These are phyloP conservation scores for Syzygium grande DNA, from an alignment of 345 rosid genomes.

Conservation along the genomic window DNA sequence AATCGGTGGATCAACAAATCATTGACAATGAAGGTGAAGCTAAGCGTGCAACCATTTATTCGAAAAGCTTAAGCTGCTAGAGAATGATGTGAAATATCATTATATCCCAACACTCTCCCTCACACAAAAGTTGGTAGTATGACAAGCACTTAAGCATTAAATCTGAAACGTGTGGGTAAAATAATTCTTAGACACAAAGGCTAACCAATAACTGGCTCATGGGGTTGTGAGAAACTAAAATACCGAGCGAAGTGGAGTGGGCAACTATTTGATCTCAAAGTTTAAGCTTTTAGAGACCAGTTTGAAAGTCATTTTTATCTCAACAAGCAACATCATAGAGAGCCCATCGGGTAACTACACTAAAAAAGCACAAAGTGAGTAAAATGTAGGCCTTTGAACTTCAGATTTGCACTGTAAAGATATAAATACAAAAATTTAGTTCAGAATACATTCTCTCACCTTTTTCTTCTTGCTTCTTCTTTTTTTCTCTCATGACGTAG, in stretches of 20 bases:
- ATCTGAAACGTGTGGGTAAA: background rate
- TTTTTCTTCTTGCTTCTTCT: slow-evolving; percentile 92
- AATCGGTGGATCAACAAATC: background rate
- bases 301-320: background rate
- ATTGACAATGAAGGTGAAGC: background rate
- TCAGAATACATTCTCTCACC: slow-evolving; percentile 20
- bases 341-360: background rate
- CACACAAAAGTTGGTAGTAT: background rate
- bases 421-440: background rate
- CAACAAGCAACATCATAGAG: background rate
- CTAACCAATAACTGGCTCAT: background rate
- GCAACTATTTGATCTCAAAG: background rate
- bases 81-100: background rate
- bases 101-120: background rate
- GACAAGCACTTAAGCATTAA: background rate
- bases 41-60: background rate
- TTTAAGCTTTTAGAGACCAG: background rate
- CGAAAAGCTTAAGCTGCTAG: background rate
- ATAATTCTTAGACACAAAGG: background rate
- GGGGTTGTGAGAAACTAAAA: background rate
- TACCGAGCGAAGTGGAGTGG: background rate
- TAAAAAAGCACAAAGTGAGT: background rate
- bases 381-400: background rate
- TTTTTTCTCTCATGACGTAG: slow-evolving; percentile 75
- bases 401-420: background rate